phyloP scores from a whole-genome alignment of 2,329 filamentous ascomycete species.

The Fusarium nodosum region DNA sequence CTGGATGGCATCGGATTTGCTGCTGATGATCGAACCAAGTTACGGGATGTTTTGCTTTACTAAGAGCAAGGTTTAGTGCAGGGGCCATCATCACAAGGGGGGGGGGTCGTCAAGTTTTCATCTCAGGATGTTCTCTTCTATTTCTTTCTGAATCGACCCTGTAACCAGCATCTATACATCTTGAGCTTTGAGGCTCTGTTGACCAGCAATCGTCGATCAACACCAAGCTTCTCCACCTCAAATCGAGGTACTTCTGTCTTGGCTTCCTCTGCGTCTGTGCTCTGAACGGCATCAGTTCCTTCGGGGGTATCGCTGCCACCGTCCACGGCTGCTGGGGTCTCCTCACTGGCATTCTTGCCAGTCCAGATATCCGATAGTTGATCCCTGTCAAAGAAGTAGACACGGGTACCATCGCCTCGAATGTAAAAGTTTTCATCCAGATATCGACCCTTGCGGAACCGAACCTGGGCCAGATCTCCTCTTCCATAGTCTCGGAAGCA shows the following conservation, averaged over 20 bases:
- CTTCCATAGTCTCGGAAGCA: conserved; percentile 97
- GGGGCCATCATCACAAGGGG: not conserved
- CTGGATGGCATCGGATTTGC: conserved; percentile 73
- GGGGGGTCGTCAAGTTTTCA: conserved; percentile 1
- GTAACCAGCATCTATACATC: conserved; percentile 99
- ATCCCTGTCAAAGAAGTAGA: conserved; percentile 95
- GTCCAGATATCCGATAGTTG: conserved; percentile 86
- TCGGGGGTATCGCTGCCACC: conserved; percentile 5
- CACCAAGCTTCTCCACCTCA: conserved; percentile 81
- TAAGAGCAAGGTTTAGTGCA: conserved; percentile 36
- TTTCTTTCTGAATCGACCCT: conserved; percentile 83
- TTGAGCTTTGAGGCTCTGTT: conserved; percentile 92
- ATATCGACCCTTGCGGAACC: conserved; percentile 95
- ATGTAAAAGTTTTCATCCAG: conserved; percentile 98
- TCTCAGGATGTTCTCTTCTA: conserved; percentile 53
- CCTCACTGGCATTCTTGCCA: conserved; percentile 54
- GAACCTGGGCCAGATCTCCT: conserved; percentile 94
- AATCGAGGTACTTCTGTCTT: conserved; percentile 62
- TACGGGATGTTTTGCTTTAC: conserved; percentile 61
- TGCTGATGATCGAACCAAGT: conserved; percentile 56
- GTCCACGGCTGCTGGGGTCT: conserved; percentile 21
- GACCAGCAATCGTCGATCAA: conserved; percentile 90
- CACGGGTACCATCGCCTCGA: conserved; percentile 91
- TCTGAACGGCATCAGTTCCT: conserved; percentile 10
- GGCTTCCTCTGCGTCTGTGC: conserved; percentile 34